Conservation (phyloP, 768 basidiomycete genomes). For the Phaeotremella skinneri region DNA sequence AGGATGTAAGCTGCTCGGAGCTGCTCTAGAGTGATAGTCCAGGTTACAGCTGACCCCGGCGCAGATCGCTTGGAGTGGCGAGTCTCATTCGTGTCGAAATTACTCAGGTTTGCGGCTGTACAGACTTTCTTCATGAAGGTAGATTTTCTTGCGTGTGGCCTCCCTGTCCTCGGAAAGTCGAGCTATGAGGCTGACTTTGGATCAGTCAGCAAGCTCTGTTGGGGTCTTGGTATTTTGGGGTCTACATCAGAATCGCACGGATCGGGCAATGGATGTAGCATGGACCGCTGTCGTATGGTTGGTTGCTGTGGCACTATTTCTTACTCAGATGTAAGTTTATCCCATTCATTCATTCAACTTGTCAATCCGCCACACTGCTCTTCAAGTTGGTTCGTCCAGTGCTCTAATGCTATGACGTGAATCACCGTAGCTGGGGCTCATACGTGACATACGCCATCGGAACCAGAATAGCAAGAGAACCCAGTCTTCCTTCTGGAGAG, state of each 20-base stretch:
- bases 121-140: constrained; percentile 37
- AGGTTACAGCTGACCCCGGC: background rate
- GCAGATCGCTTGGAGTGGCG: constrained; percentile 34
- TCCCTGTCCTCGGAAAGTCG: background rate
- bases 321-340: constrained; percentile 35
- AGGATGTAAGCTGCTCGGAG: constrained; percentile 22
- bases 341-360: background rate
- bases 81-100: constrained; percentile 2
- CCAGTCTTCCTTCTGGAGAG: background rate
- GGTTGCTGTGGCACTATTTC: constrained; percentile 29
- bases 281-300: constrained; percentile 30
- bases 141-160: background rate
- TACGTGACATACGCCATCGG: constrained; percentile 34
- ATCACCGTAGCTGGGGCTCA: constrained; percentile 27
- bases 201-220: constrained; percentile 26
- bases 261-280: constrained; percentile 27
- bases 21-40: background rate
- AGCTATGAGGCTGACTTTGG: background rate
- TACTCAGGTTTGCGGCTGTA: constrained; percentile 30
- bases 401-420: background rate
- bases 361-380: background rate
- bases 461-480: background rate
- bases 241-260: constrained; percentile 21
- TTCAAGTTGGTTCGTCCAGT: background rate
- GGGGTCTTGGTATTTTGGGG: constrained; percentile 39